Evolutionary conservation across 177 flowering plant species (phyloP).

Genomic region (Vitis hybrid): DNA sequence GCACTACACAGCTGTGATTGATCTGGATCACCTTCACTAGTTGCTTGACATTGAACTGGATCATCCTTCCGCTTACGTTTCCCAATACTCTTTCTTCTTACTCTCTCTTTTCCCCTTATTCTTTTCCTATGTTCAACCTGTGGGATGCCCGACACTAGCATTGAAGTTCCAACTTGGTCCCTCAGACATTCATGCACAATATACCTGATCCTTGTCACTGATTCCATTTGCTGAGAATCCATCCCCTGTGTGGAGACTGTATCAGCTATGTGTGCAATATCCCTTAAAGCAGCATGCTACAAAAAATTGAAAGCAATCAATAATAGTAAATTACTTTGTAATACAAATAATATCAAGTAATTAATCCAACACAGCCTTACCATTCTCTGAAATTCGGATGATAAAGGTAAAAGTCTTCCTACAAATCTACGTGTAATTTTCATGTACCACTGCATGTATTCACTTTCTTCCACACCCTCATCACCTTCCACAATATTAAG

Average conservation of each 20-base stretch:
- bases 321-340: not conserved
- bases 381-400: conserved; percentile 71
- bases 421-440: conserved; percentile 61
- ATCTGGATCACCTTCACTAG: conserved; percentile 36
- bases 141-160: conserved; percentile 17
- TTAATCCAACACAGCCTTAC: conserved; percentile 25
- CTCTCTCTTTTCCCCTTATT: conserved; percentile 59
- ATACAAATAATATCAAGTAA: not conserved
- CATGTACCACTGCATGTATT: conserved; percentile 67
- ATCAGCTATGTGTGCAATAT: conserved; percentile 60
- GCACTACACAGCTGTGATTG: conserved; percentile 9
- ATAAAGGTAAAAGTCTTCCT: conserved; percentile 66
- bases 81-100: conserved; percentile 46
- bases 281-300: conserved; percentile 52
- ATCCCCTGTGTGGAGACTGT: conserved; percentile 56
- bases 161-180: conserved; percentile 49
- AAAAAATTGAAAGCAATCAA: not conserved
- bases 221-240: conserved; percentile 56
- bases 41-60: conserved; percentile 25
- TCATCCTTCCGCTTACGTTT: conserved; percentile 55
- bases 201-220: conserved; percentile 48
- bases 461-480: conserved; percentile 50
- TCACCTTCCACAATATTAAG: conserved; percentile 48
- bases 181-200: conserved; percentile 65
- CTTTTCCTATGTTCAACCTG: conserved; percentile 40